Evolutionary conservation across 495 filamentous ascomycete genomes (phyloP).

Genomic region (Aspergillus diversus): DNA sequence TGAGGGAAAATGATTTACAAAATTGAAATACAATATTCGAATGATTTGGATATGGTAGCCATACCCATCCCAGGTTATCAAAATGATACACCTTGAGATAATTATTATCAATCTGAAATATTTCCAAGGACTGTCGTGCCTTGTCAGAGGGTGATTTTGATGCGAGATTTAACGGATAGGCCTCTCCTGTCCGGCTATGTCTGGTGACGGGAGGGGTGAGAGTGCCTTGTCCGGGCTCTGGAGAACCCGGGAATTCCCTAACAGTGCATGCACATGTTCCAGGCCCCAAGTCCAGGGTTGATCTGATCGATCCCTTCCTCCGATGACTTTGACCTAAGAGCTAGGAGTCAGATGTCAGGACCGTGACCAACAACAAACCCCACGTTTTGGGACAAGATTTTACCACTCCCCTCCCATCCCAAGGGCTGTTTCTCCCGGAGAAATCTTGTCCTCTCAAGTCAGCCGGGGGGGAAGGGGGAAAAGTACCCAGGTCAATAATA

Average conservation of each 20-base stretch:
- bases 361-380: constrained; percentile 1
- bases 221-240: not conserved
- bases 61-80: too few species aligned
- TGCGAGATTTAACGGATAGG: not conserved
- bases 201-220: not conserved
- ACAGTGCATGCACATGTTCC: not conserved
- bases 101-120: too few species aligned
- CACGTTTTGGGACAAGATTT: not conserved
- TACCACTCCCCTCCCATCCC: not conserved
- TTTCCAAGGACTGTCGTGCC: too few species aligned
- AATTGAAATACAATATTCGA: constrained; percentile 4
- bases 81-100: too few species aligned
- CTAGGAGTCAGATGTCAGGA: not conserved
- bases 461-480: not conserved
- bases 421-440: too few species aligned
- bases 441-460: not conserved
- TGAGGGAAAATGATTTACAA: constrained; percentile 17
- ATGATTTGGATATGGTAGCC: too few species aligned
- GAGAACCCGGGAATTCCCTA: constrained; percentile 22
- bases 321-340: not conserved
- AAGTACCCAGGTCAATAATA: not conserved
- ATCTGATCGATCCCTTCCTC: not conserved
- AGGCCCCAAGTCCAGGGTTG: not conserved
- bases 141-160: too few species aligned
- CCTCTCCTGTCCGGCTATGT: not conserved